A percentile compares a stretch with the other conserved stretches of the same genome.
phyloP scores from a whole-genome alignment of 176 grass and related monocot species.

The Juncus effusus region DNA sequence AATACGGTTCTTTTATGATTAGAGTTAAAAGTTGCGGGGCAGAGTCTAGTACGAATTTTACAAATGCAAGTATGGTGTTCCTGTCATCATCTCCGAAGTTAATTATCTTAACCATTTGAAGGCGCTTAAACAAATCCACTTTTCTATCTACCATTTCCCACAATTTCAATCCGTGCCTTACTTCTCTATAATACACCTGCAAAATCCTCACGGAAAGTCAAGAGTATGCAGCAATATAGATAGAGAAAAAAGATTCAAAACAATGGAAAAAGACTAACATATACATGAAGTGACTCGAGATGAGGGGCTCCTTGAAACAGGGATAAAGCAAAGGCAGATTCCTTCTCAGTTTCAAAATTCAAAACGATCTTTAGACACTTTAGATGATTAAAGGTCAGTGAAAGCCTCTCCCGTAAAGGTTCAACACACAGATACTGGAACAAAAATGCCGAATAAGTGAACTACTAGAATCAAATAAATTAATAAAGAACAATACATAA shows the following conservation, averaged over 20 bases:
- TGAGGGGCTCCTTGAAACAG: conserved; percentile 1
- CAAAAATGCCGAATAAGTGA: not conserved
- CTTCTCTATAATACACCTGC: not conserved
- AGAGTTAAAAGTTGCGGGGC: not conserved
- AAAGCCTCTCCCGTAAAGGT: not conserved
- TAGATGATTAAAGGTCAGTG: conserved; percentile 10
- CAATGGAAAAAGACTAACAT: not conserved
- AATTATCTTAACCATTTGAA: not conserved
- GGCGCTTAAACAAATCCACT: not conserved
- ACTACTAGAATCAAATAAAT: not conserved
- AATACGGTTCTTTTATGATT: not conserved
- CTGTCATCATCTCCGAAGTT: not conserved
- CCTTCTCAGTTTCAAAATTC: not conserved
- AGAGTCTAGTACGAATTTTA: not conserved
- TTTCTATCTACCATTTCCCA: not conserved
- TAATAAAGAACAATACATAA: not conserved
- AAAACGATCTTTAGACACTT: not conserved
- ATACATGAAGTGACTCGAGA: conserved; percentile 1
- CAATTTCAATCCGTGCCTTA: not conserved
- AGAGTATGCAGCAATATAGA: not conserved
- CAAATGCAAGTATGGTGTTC: not conserved
- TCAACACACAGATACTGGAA: conserved; percentile 1
- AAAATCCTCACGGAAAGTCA: not conserved
- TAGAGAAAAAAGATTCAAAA: not conserved
- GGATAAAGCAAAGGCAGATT: not conserved